A percentile compares a stretch with the other conserved stretches of the same genome.
phyloP scores from a whole-genome alignment of 345 rosid genomes.

The Nasturtium officinale region DNA sequence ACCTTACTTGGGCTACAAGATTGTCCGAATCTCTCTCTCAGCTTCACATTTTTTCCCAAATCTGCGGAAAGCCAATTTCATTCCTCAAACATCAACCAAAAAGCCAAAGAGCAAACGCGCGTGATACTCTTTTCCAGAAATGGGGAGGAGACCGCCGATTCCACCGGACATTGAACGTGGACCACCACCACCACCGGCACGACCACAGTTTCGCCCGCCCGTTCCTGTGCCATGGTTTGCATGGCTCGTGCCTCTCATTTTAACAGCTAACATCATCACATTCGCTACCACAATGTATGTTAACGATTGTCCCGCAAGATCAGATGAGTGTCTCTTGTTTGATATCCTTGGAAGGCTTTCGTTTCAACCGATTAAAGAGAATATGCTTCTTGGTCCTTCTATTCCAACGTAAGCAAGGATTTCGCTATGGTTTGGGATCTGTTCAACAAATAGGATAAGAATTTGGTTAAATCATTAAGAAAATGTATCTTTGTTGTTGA shows the following conservation, averaged over 20 bases:
- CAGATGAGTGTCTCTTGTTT: conserved; percentile 51
- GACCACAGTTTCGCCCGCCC: conserved; percentile 50
- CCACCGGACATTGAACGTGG: conserved; percentile 42
- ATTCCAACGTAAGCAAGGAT: conserved; percentile 51
- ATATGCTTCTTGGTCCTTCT: conserved; percentile 73
- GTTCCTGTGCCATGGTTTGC: conserved; percentile 56
- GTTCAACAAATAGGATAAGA: conserved; percentile 7
- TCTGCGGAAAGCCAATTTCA: background rate
- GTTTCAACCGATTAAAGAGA: conserved; percentile 52
- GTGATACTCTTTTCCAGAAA: conserved; percentile 38
- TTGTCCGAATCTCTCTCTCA: conserved; percentile 41
- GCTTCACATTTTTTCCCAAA: conserved; percentile 31
- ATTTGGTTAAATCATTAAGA: background rate
- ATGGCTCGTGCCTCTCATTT: conserved; percentile 73
- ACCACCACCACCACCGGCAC: conserved; percentile 41
- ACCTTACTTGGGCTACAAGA: conserved; percentile 37
- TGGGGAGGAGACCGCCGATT: conserved; percentile 47
- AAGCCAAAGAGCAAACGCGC: conserved; percentile 12
- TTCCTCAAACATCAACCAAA: conserved; percentile 33
- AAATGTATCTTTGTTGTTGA: conserved; percentile 19
- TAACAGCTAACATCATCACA: conserved; percentile 46
- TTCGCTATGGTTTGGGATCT: background rate
- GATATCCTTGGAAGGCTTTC: conserved; percentile 58
- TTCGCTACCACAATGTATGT: conserved; percentile 65
- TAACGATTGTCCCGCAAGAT: conserved; percentile 63